phyloP scores from a whole-genome alignment of 495 filamentous ascomycete genomes.

The Neurospora discreta region DNA sequence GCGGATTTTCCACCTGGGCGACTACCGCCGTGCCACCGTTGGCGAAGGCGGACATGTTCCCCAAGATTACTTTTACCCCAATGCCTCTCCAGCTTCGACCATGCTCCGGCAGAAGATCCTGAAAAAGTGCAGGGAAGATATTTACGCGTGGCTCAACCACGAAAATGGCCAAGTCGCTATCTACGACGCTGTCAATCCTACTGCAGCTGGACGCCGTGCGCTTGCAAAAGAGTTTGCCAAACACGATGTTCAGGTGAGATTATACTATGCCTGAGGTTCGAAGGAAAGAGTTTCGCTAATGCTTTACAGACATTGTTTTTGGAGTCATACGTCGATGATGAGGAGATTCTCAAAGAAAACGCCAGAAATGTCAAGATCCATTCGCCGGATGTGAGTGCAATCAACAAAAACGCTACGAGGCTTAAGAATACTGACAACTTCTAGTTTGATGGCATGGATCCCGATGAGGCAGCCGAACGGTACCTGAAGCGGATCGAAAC shows the following conservation, averaged over 20 bases:
- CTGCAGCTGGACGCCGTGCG: slow-evolving; percentile 69
- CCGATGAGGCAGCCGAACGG: slow-evolving; percentile 81
- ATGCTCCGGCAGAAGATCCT: slow-evolving; percentile 91
- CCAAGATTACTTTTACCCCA: slow-evolving; percentile 95
- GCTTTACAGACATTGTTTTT: slow-evolving; percentile 74
- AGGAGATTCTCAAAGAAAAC: slow-evolving; percentile 92
- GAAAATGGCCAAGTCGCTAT: slow-evolving; percentile 98
- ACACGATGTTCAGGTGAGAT: slow-evolving; percentile 74
- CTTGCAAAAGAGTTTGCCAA: slow-evolving; percentile 94
- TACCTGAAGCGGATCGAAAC: slow-evolving; percentile 82
- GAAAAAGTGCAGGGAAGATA: slow-evolving; percentile 94
- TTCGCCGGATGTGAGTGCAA: slow-evolving; percentile 69
- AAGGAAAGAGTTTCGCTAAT: slow-evolving; percentile 2
- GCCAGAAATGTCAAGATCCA: slow-evolving; percentile 95
- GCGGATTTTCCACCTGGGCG: slow-evolving; percentile 90
- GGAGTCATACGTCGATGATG: slow-evolving; percentile 88
- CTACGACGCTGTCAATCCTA: slow-evolving; percentile 96
- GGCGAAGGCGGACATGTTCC: slow-evolving; percentile 80
- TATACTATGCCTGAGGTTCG: neutral
- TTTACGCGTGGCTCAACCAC: slow-evolving; percentile 88
- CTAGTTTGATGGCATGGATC: slow-evolving; percentile 79
- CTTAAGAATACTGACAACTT: slow-evolving; percentile 14
- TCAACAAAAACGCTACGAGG: neutral
- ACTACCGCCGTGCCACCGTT: slow-evolving; percentile 88
- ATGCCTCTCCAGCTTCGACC: slow-evolving; percentile 79